Base-by-base conservation (phyloP, 345 rosid species). In the Aquilaria sinensis region DNA sequence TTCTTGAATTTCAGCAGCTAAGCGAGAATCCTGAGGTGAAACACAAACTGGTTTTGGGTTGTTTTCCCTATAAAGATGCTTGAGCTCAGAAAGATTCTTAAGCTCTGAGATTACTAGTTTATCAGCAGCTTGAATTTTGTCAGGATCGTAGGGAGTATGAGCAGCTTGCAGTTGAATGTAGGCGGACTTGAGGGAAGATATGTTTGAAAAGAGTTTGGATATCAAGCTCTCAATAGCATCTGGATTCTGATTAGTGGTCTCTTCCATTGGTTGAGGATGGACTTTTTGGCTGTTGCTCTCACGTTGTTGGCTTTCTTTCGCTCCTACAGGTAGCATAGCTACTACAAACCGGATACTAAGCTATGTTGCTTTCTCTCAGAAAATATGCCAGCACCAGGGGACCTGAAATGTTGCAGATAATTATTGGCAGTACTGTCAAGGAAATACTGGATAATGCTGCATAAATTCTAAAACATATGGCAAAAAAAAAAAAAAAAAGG, bases 201-300 rank as follows among this genome's bases (percentile, higher is more conserved):
- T 84, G 70, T 89, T 86, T 10, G 82, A 56, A 64, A 89, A 89
- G 47, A 89, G 49, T 69, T 84, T 86, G 51, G 93, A 79, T 62
- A 86, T 83, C 67, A 89, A 69, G 67, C 87, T 79, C 74, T 89
- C 93, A 69, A 83, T 62, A 60, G 93, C 90, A 76, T 89, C 89
- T 3, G 89, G 90, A 66, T 84, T 81, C 65, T 81, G 93, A 74
- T 78, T 81, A 60, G 75, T 75, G 47, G 83, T 70, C 58, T 84
- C 91, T 84, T 89, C 93, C 93, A 84, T 84, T 49, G 96, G 96
- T 76, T 89, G 96, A 72, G 96, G 96, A 73, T 89, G 87, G 56
- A 86, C 85, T 70, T 84, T 89, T 49, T 84, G 93, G 67, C 72
- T 81, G 77, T 68, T 84, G 81, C 75, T 88, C 75, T 85, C 89